Evolutionary conservation across 2,329 filamentous ascomycete genomes (phyloP), one percentile per base, ranked within the genome.

Genomic region (Xylaria sp.): DNA sequence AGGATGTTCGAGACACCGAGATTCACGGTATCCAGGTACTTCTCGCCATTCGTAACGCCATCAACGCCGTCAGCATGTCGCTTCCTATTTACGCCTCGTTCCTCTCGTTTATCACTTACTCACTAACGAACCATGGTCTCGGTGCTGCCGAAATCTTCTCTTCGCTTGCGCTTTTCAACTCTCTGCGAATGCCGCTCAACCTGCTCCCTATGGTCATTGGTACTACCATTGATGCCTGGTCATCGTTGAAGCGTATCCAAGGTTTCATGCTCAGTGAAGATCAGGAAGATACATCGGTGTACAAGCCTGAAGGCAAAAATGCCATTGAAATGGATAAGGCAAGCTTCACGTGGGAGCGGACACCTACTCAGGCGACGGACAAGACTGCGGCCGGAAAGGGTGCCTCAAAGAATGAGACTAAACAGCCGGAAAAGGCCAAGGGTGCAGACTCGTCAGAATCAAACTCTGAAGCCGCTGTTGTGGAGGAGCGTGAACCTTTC

Each of bases 71-170:
- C 54, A 90, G 90, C 69, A 84, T 96, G 82, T 89, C 91, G 0
- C 82, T 96, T 70, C 93, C 94, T 5, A 90, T 96, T 56, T 97
- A 97, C 67, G 92, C 93, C 0, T 95, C 92, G 1, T 97, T 97
- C 91, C 74, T 97, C 47, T 85, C 93, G 0, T 97, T 97, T 73
- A 93, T 97, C 74, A 93, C 91, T 0, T 89, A 85, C 68, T 87
- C 85, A 1, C 75, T 87, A 44, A 82, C 85, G 1, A 79, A 88
- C 59, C 87, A 92, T 66, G 73, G 74, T 34, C 81, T 97, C 16
- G 79, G 84, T 1, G 87, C 94, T 0, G 91, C 92, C 0, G 80
- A 86, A 23, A 83, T 97, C 42, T 97, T 99, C 76, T 97, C 93
- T 0, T 97, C 93, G 0, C 80, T 97, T 11, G 93, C 93, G 0